Conservation (phyloP, 352 stramenopile species). For the Phytophthora megakarya region DNA sequence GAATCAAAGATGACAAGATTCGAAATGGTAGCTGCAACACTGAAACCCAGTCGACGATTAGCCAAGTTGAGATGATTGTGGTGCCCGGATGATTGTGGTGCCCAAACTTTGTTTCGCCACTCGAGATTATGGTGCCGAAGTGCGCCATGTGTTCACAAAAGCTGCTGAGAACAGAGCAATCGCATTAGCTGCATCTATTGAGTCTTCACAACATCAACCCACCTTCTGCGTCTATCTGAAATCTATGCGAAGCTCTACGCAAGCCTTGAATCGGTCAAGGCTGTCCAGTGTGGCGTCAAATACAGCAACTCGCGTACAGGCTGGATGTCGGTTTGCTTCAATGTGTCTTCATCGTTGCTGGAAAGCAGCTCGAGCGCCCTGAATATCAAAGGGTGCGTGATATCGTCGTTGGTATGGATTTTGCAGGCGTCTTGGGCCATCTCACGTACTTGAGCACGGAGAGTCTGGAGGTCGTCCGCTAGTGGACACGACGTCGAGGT, state of each 20-base stretch:
- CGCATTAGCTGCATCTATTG: conserved; percentile 10
- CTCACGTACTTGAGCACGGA: conserved; percentile 27
- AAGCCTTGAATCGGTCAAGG: conserved; percentile 18
- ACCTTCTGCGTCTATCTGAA: conserved; percentile 8
- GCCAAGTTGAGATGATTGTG: conserved; percentile 6
- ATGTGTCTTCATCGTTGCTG: background rate
- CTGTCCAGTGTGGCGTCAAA: conserved; percentile 54
- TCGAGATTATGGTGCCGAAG: background rate
- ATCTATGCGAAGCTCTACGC: conserved; percentile 3
- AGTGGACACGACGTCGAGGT: conserved; percentile 16
- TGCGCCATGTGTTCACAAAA: background rate
- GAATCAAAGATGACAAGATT: conserved; percentile 6
- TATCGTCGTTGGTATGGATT: conserved; percentile 23
- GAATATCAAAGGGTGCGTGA: conserved; percentile 47
- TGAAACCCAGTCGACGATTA: background rate
- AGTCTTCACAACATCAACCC: background rate
- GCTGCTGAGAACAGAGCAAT: background rate
- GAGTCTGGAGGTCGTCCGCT: conserved; percentile 24
- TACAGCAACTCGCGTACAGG: conserved; percentile 44
- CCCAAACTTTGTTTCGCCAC: too few relatives aligned
- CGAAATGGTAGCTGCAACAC: background rate
- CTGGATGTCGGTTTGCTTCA: background rate
- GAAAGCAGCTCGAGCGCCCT: conserved; percentile 40
- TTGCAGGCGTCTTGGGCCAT: conserved; percentile 32
- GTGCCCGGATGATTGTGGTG: conserved; percentile 9